Evolutionary conservation across 371 early-diverging fungal species (phyloP), one percentile per base, ranked within the genome.

Genomic region (Dinochytrium kinnereticum): DNA sequence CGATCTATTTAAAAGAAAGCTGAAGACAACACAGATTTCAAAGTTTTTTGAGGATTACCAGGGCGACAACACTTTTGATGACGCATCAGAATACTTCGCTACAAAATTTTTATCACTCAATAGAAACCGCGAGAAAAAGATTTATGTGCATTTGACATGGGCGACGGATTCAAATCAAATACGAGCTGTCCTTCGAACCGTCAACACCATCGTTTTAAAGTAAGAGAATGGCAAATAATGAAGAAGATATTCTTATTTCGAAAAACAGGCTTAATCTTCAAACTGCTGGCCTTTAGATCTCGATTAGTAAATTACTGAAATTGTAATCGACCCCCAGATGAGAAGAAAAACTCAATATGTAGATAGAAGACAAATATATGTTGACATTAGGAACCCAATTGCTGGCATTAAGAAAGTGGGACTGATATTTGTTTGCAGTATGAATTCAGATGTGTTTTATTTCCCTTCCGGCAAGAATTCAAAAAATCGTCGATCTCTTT

Each of bases 151-250:
- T 82, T 93, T 93, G 74, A 97, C 97, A 5, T 96, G 96, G 76
- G 97, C 97, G 2, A 97, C 97, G 2, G 97, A 97, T 83, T 96
- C 97, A 17, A 88, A 87, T 51, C 95, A 97, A 82, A 95, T 97
- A 74, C 91, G 92, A 51, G 65, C 66, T 17, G 77, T 77, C 13
- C 24, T 77, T 19, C 59, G 69, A 36, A 59, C 73, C 49, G 66
- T 66, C 28, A 36, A 66, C 28, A 39, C 66, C 17, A 66, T 66
- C 44, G 44, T 66, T 64, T 19, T 50, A 17, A 66, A 66, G 66
- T 66, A 66, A 66, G 66, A 13, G n/a, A n/a, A n/a, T n/a, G n/a
- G n/a, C n/a, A n/a, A n/a, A n/a, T n/a, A n/a, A 44, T 44, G 49
- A 10, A 44, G 10, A 44, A 44, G 21, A 44, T 44, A 30, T 30